Base-by-base conservation (phyloP, 2,329 filamentous ascomycete species). In the Fusarium vanettenii region DNA sequence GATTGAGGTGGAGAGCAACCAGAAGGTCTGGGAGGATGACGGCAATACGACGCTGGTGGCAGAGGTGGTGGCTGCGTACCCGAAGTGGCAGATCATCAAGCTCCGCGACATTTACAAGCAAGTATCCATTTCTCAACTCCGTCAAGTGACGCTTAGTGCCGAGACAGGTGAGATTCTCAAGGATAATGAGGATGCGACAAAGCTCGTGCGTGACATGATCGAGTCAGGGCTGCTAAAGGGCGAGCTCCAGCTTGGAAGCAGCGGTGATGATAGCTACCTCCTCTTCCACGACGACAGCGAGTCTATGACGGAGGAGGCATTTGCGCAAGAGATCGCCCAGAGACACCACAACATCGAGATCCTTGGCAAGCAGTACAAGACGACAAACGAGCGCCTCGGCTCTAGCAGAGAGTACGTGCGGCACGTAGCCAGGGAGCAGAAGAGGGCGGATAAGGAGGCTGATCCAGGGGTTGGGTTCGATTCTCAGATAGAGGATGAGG, bases 41-140 rank as follows among this genome's bases (percentile, higher is more conserved):
- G 90, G 90, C 56, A 98, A 97, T 78, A 82, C 85, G 5, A 90
- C 92, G 5, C 88, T 98, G 16, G 87, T 97, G 14, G 84, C 86
- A 6, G 91, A 94, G 80, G 92, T 96, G 13, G 81, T 93, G 43
- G 85, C 89, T 22, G 91, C 93, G 11, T 94, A 95, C 80, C 91
- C 93, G 76, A 91, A 92, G 77, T 95, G 93, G 85, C 92, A 93
- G 69, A 90, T 98, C 67, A 86, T 92, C 37, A 91, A 91, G 69
- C 87, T 98, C 29, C 91, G 92, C 52, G 89, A 90, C 62, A 91
- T 94, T 5, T 98, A 96, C 80, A 85, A 84, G 63, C 89, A 89
- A 71, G 84, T 92, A 37, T 87, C 88, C 18, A 85, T 92, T 35
- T 76, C 86, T 20, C 87, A 90, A 76, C 81, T 92, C 22, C 86